Percentiles rank a stretch among this genome's conserved stretches.
Conservation (phyloP, 805 yeast species). For the Saccharomycopsis schoenii region DNA sequence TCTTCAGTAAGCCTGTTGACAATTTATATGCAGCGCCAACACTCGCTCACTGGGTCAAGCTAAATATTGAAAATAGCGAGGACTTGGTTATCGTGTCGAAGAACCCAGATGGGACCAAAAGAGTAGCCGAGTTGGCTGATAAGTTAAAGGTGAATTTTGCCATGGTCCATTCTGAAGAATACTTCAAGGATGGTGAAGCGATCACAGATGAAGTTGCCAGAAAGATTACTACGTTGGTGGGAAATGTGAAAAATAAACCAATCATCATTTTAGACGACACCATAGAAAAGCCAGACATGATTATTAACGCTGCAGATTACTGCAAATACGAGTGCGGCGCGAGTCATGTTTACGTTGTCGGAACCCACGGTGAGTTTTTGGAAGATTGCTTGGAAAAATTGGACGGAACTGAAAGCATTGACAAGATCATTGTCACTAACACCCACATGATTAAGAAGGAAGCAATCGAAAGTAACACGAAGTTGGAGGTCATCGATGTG, state of each 20-base stretch:
- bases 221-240: constrained; percentile 52
- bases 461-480: constrained; percentile 37
- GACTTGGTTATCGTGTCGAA: constrained; percentile 52
- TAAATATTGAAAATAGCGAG: constrained; percentile 41
- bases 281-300: constrained; percentile 48
- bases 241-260: constrained; percentile 47
- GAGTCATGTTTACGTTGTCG: constrained; percentile 44
- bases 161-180: constrained; percentile 43
- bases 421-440: constrained; percentile 51
- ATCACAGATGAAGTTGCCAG: constrained; percentile 22
- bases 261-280: constrained; percentile 55
- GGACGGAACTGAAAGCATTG: constrained; percentile 35
- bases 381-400: constrained; percentile 47
- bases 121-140: constrained; percentile 53
- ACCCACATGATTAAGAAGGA: constrained; percentile 44
- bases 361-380: constrained; percentile 51
- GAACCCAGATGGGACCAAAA: constrained; percentile 56
- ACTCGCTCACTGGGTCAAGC: constrained; percentile 44
- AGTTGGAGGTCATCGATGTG: constrained; percentile 46
- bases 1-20: constrained; percentile 54
- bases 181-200: constrained; percentile 31
- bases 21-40: constrained; percentile 48
- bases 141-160: constrained; percentile 51
- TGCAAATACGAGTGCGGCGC: constrained; percentile 51
- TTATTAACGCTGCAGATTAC: constrained; percentile 47